phyloP scores from a whole-genome alignment of 1,284 basidiomycete genomes.

The Rhodotorula sp. region DNA sequence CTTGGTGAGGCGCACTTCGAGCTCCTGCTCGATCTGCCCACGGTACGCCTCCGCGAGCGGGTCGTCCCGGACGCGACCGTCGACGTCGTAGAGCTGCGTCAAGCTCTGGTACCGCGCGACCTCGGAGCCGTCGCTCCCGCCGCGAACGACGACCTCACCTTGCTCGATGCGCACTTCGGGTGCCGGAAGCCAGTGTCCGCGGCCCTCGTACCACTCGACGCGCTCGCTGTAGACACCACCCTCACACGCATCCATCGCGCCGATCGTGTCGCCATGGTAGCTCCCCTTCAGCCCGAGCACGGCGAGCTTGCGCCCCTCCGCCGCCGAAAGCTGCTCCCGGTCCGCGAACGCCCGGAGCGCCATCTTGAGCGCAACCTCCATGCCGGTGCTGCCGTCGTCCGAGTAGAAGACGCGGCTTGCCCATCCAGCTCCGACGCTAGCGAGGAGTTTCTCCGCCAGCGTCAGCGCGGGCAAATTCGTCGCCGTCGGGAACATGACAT shows the following conservation, averaged over 20 bases:
- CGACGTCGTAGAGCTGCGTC: conserved; percentile 71
- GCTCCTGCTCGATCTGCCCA: conserved; percentile 57
- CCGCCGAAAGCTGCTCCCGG: conserved; percentile 55
- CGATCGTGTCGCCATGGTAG: conserved; percentile 98
- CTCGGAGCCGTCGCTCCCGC: conserved; percentile 44
- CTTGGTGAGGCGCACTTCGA: conserved; percentile 13
- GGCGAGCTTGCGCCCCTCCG: conserved; percentile 58
- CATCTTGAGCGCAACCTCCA: conserved; percentile 98
- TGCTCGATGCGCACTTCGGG: conserved; percentile 72
- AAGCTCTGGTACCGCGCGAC: conserved; percentile 55
- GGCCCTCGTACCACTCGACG: conserved; percentile 93
- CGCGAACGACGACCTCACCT: conserved; percentile 59
- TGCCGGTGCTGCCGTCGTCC: conserved; percentile 92
- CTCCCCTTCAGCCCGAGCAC: conserved; percentile 87
- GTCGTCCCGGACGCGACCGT: conserved; percentile 60
- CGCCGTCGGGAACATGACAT: conserved; percentile 92
- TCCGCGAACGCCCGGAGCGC: conserved; percentile 73
- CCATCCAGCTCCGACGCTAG: conserved; percentile 80
- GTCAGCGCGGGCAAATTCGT: conserved; percentile 80
- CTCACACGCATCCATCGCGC: conserved; percentile 93
- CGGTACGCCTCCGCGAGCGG: conserved; percentile 69
- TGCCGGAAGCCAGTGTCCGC: conserved; percentile 91
- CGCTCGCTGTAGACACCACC: conserved; percentile 74
- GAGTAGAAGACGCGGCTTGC: conserved; percentile 88
- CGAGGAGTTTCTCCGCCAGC: conserved; percentile 69